Base-by-base conservation (phyloP, 2,329 filamentous ascomycete species). In the Trichoderma lentiforme region DNA sequence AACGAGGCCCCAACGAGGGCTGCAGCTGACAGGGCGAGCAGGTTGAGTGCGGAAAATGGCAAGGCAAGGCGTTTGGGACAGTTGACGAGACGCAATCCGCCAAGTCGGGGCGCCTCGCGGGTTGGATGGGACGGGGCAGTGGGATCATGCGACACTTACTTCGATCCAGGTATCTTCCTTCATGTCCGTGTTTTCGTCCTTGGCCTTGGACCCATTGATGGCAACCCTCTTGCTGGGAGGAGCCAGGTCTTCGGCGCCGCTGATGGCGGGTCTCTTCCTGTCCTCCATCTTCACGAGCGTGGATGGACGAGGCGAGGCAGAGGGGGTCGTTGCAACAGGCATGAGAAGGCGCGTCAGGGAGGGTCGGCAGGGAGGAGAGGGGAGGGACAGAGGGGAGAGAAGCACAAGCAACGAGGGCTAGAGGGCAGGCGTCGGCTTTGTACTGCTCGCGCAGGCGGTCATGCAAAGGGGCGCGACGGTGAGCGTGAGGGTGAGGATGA, bases 241-340 rank as follows among this genome's bases (percentile, higher is more conserved):
- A 76, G 92, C 93, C 79, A 93, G 86, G 77, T 98, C 94, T 82
- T 96, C 93, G 79, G 89, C 86, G 80, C 92, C 92, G 83, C 89
- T 88, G 77, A 92, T 88, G 80, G 94, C 93, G 80, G 94, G 92
- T 89, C 96, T 91, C 89, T 99, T 99, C 89, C 96, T 94, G 87
- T 98, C 96, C 89, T 99, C 96, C 95, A 98, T 99, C 89, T 96
- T 97, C 86, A 90, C 87, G 85, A 93, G 88, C 88, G 91, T 91
- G 86, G 93, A 92, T 87, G 92, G 90, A 89, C 90, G 89, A 87
- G 91, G 88, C 81, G 84, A 83, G 83, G 91, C 87, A 84, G 90
- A 88, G 82, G 88, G 87, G 77, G 89, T 88, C 85, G 93, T 92
- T 85, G 93, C 90, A 89, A 93, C 89, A 91, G 91, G 91, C 93